These are phyloP conservation scores for Lathyrus oleraceus DNA, from an alignment of 306 rosid genomes.

Conservation along the genomic window DNA sequence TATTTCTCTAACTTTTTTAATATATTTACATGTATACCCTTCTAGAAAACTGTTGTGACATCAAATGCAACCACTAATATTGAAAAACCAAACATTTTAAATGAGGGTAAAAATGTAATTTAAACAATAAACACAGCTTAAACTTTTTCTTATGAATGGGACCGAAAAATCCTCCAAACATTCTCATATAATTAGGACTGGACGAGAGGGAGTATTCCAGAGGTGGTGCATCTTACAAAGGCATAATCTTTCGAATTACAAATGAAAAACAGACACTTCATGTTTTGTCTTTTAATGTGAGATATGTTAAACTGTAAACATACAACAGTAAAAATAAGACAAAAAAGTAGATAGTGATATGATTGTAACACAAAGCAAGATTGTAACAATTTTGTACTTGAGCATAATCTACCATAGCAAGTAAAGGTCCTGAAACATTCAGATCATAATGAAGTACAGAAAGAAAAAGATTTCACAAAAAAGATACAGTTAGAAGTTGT, in stretches of 20 bases:
- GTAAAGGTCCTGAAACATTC: constrained; percentile 19
- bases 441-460: constrained; percentile 2
- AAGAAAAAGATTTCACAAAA: constrained; percentile 2
- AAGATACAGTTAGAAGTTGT: constrained; percentile 9
- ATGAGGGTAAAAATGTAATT: no score
- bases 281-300: neutral
- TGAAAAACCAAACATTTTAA: no score
- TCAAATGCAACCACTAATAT: no score
- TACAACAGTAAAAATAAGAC: constrained; percentile 2
- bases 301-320: neutral
- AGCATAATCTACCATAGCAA: neutral
- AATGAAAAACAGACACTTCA: neutral
- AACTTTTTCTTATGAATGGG: no score
- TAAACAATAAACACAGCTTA: no score
- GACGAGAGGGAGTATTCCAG: neutral
- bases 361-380: neutral
- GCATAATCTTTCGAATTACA: constrained; percentile 4
- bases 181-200: no score
- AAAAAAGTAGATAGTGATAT: neutral
- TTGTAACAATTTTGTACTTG: neutral
- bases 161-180: no score
- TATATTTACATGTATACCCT: no score
- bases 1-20: no score
- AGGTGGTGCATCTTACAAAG: constrained; percentile 8
- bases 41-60: no score